Conservation (phyloP, 2,329 filamentous ascomycete species). For the Fusarium burgessii region DNA sequence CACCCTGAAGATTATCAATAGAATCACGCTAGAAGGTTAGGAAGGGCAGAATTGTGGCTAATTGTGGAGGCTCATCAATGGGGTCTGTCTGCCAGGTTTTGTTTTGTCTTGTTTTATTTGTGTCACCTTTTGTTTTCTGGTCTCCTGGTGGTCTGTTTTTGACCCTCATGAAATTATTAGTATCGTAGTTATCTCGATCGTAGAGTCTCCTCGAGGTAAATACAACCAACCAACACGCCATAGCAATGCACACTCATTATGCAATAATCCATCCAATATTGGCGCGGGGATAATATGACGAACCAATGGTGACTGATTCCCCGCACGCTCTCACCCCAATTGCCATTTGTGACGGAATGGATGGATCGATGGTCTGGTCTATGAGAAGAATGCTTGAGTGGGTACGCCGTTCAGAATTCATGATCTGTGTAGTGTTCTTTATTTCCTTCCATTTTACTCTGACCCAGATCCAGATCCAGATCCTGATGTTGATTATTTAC, state of each 20-base stretch:
- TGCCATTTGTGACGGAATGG: constrained; percentile 2
- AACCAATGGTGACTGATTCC: constrained; percentile 25
- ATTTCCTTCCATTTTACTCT: neutral
- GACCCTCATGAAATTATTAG: neutral
- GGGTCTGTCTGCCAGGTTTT: neutral
- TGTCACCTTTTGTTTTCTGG: neutral
- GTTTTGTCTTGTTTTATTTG: neutral
- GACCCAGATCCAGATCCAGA: neutral
- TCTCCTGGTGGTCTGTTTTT: neutral
- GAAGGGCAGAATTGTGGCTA: constrained; percentile 1
- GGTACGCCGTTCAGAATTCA: neutral
- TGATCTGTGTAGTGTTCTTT: neutral
- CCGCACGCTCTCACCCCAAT: constrained; percentile 38
- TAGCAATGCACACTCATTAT: neutral
- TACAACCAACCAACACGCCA: neutral
- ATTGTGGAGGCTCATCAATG: constrained; percentile 3
- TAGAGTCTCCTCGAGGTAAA: neutral
- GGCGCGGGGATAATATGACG: constrained; percentile 4
- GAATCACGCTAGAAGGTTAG: constrained; percentile 25
- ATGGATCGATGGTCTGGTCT: neutral
- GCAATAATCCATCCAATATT: neutral
- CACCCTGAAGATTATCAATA: constrained; percentile 17
- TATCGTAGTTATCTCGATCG: constrained; percentile 7
- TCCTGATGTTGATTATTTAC: too few species aligned
- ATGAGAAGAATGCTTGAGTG: neutral